These are phyloP conservation scores for Petrea volubilis DNA, from an alignment of 257 asterid genomes.

Conservation along the genomic window DNA sequence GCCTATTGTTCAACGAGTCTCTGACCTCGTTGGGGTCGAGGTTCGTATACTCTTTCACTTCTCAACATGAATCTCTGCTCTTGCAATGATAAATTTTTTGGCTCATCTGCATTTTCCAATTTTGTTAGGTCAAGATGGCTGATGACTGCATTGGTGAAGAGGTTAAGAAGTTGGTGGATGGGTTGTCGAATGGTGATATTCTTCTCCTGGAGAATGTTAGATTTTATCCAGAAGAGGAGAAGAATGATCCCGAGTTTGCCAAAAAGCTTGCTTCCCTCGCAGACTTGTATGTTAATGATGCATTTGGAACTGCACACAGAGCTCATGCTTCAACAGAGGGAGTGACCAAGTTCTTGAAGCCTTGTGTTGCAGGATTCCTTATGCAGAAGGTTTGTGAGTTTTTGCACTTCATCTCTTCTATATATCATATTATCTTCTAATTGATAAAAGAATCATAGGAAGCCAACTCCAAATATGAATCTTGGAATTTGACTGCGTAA, in stretches of 20 bases:
- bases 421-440: neutral
- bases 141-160: slow-evolving; percentile 50
- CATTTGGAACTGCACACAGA: slow-evolving; percentile 56
- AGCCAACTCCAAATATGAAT: neutral
- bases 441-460: neutral
- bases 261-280: slow-evolving; percentile 55
- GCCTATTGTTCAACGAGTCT: slow-evolving; percentile 48
- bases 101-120: slow-evolving; percentile 3
- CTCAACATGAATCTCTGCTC: neutral
- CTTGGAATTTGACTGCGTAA: neutral
- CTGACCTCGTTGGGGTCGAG: slow-evolving; percentile 52
- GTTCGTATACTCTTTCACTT: no score
- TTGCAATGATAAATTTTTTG: neutral
- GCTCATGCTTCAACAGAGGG: slow-evolving; percentile 62
- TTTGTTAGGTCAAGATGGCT: slow-evolving; percentile 42
- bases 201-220: slow-evolving; percentile 51
- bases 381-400: slow-evolving; percentile 50
- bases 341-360: slow-evolving; percentile 50
- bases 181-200: slow-evolving; percentile 42
- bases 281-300: slow-evolving; percentile 52
- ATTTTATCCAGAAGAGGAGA: slow-evolving; percentile 52
- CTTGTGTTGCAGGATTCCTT: slow-evolving; percentile 57
- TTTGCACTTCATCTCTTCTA: neutral
- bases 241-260: slow-evolving; percentile 57
- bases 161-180: slow-evolving; percentile 41